Base-by-base conservation (phyloP, 2,329 filamentous ascomycete genomes). In the Claviceps arundinis region DNA sequence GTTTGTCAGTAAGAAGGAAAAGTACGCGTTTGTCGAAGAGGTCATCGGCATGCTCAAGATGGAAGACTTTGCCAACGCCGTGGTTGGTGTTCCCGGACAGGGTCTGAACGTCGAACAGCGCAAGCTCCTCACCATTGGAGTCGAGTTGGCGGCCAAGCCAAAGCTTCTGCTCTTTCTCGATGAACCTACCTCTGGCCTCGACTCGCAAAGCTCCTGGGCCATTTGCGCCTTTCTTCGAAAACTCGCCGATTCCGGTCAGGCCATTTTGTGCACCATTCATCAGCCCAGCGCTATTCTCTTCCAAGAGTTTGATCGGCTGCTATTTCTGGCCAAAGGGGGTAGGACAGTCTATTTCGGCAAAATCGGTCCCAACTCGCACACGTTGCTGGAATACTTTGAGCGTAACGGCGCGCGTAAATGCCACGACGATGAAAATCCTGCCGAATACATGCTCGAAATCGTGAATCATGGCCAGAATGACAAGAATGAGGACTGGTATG, bases 371-470 rank as follows among this genome's bases (percentile, higher is more conserved):
- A 75, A 81, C 56, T 82, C 80, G 0, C 67, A 68, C 3, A 78
- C 69, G 0, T 65, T 86, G 48, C 71, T 80, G 1, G 68, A 71
- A 41, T 85, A 85, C 64, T 89, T 90, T 54, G 78, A 83, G 60
- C 60, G 65, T 11, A 77, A 85, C 52, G 85, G 84, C 4, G 82
- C 78, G 1, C 70, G 77, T 3, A 66, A 69, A 46, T 85, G 84
- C 53, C 73, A 70, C 8, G 65, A 73, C 2, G 73, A 80, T 1
- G 83, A 84, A 55, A 89, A 89, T 58, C 85, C 85, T 0, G 85
- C 85, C 1, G 85, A 89, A 65, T 89, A 80, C 69, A 87, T 89
- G 80, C 73, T 89, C 6, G 73, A 78, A 57, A 65, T 75, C 13
- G 71, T 73, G 50, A 73, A 72, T 52, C 64, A 68, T 8, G 67